Evolutionary conservation across 1,284 basidiomycete genomes (phyloP).

Genomic region (Rhodofomes roseus): DNA sequence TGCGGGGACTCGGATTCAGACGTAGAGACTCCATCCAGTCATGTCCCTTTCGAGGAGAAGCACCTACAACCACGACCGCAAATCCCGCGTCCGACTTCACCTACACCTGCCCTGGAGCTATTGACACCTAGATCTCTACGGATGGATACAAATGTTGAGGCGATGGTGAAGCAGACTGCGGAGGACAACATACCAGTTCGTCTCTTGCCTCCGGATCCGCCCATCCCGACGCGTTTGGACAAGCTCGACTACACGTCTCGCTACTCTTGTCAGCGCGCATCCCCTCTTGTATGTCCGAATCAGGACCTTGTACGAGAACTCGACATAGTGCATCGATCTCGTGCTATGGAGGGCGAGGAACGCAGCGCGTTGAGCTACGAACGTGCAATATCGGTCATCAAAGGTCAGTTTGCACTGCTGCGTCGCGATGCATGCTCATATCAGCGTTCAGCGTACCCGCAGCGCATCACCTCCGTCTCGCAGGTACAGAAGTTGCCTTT

Average conservation of each 20-base stretch:
- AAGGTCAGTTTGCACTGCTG: conserved; percentile 42
- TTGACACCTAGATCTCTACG: no score
- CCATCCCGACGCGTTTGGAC: conserved; percentile 18
- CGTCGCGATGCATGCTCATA: background rate
- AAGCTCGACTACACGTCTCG: conserved; percentile 36
- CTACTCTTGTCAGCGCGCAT: conserved; percentile 58
- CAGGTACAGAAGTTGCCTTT: conserved; percentile 55
- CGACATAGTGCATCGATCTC: conserved; percentile 51
- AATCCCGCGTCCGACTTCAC: background rate
- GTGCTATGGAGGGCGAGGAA: conserved; percentile 61
- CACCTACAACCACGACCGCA: background rate
- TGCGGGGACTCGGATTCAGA: conserved; percentile 16
- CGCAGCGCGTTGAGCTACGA: conserved; percentile 66
- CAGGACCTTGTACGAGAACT: conserved; percentile 54
- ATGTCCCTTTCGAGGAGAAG: background rate
- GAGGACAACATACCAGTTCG: conserved; percentile 14
- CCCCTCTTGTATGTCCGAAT: conserved; percentile 64
- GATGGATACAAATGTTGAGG: no score
- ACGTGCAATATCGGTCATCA: conserved; percentile 65
- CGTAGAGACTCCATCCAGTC: background rate
- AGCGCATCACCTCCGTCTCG: conserved; percentile 38
- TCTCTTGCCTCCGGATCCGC: conserved; percentile 24
- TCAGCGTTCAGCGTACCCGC: conserved; percentile 58
- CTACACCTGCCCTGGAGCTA: conserved; percentile 3
- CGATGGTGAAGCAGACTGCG: background rate